Percentiles rank a stretch among this genome's conserved stretches.
These are phyloP conservation scores for Cladophialophora immunda DNA, from an alignment of 2,329 filamentous ascomycete genomes.

Conservation along the genomic window DNA sequence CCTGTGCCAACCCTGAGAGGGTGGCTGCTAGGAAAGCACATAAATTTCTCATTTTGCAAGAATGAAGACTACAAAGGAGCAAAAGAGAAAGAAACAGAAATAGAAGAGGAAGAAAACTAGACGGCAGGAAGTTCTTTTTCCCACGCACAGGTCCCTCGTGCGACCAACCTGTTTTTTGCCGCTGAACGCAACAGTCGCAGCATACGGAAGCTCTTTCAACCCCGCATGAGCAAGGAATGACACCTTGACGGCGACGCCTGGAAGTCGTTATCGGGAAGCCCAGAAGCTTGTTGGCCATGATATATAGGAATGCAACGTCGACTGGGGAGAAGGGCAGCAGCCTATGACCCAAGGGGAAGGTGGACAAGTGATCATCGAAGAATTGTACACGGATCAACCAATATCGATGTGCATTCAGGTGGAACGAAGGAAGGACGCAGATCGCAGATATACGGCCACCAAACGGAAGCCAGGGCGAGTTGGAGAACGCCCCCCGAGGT, in stretches of 20 bases:
- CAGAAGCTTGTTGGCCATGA: constrained; percentile 25
- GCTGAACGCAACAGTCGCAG: constrained; percentile 6
- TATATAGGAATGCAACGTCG: constrained; percentile 23
- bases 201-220: background rate
- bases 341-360: constrained; percentile 28
- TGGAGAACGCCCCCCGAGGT: background rate
- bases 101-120: background rate
- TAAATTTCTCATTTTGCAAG: constrained; percentile 25
- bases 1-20: constrained; percentile 22
- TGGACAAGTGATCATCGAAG: constrained; percentile 17
- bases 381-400: constrained; percentile 1
- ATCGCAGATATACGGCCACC: background rate
- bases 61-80: background rate
- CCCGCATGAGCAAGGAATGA: constrained; percentile 10
- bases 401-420: background rate
- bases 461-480: background rate
- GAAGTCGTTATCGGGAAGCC: constrained; percentile 14
- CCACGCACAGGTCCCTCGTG: constrained; percentile 6
- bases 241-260: background rate
- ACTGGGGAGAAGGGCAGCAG: constrained; percentile 10
- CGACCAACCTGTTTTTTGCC: constrained; percentile 7
- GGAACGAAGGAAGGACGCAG: background rate
- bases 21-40: constrained; percentile 15
- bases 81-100: background rate
- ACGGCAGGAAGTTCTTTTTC: background rate